Evolutionary conservation across 1,139 yeast species (phyloP).

Genomic region (Lodderomyces margitis): DNA sequence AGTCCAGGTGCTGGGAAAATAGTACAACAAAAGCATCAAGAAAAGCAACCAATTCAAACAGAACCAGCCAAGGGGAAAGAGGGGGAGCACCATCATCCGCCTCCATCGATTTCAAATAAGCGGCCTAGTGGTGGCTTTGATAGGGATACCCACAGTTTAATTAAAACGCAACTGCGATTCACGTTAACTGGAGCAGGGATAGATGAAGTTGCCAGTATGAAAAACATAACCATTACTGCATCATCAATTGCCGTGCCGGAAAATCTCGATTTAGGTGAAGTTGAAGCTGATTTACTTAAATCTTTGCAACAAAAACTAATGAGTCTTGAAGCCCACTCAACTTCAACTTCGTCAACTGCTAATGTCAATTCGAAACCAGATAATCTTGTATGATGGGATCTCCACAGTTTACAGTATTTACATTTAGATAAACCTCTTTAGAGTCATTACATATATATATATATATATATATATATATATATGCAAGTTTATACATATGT

Average conservation of each 20-base stretch:
- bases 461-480: constrained; percentile 2
- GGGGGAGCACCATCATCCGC: background rate
- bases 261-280: constrained; percentile 23
- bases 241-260: constrained; percentile 25
- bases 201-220: constrained; percentile 2
- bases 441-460: background rate
- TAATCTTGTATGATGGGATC: background rate
- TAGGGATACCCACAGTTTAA: constrained; percentile 4
- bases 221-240: constrained; percentile 20
- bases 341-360: background rate
- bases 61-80: constrained; percentile 7
- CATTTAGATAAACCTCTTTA: too few relatives aligned
- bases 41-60: constrained; percentile 7
- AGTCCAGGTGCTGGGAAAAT: constrained; percentile 28
- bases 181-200: constrained; percentile 5
- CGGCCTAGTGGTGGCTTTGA: constrained; percentile 7
- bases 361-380: background rate
- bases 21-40: constrained; percentile 6
- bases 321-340: background rate
- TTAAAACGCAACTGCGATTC: background rate
- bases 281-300: constrained; percentile 29
- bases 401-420: too few relatives aligned
- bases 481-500: too few relatives aligned
- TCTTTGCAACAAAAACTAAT: constrained; percentile 20
- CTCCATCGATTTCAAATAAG: constrained; percentile 1